Percentiles rank a stretch among this genome's conserved stretches.
These are phyloP conservation scores for Ceratobasidium sp. DNA, from an alignment of 1,284 basidiomycete genomes.

Conservation along the genomic window DNA sequence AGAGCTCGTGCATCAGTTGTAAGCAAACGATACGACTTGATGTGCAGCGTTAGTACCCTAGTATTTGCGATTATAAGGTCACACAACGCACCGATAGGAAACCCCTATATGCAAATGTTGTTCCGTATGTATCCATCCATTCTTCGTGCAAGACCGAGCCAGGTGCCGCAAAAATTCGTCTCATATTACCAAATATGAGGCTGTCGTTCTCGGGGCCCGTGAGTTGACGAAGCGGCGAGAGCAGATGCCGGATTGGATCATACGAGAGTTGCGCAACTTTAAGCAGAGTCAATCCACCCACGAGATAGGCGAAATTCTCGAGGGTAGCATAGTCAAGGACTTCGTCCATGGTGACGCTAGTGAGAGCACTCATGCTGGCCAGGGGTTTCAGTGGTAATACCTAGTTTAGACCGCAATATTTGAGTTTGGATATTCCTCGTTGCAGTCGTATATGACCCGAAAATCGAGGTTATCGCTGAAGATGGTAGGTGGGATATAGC, in stretches of 20 bases:
- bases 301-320: background rate
- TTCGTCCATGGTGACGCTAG: slow-evolving; percentile 27
- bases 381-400: background rate
- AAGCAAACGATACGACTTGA: slow-evolving; percentile 18
- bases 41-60: background rate
- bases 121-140: slow-evolving; percentile 43
- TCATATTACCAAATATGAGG: slow-evolving; percentile 37
- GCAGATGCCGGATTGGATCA: background rate
- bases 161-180: slow-evolving; percentile 4
- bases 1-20: slow-evolving; percentile 34
- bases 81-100: slow-evolving; percentile 33
- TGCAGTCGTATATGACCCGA: background rate
- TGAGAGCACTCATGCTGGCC: background rate
- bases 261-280: background rate
- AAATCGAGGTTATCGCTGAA: background rate
- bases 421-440: background rate
- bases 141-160: slow-evolving; percentile 6
- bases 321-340: slow-evolving; percentile 13
- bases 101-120: slow-evolving; percentile 29
- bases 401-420: background rate
- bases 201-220: slow-evolving; percentile 9
- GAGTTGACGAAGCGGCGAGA: slow-evolving; percentile 29
- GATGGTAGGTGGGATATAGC: background rate
- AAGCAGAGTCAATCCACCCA: background rate
- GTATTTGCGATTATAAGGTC: too few species aligned